Evolutionary conservation across 768 basidiomycete species (phyloP).

Genomic region (Clathrus columnatus): DNA sequence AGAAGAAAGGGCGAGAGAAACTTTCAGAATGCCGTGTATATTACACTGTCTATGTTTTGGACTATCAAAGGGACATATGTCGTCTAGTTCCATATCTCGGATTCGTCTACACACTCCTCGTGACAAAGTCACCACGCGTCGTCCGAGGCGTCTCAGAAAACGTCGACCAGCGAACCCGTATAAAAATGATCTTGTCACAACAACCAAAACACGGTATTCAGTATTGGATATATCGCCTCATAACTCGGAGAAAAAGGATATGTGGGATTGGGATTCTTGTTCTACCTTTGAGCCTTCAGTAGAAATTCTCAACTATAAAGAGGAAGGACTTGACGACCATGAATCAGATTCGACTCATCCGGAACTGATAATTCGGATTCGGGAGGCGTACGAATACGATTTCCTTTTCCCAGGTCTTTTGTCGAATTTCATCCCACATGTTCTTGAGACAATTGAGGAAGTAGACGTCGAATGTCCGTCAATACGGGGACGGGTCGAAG

Average conservation of each 20-base stretch:
- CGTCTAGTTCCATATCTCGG: not conserved
- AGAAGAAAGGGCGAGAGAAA: too few relatives aligned
- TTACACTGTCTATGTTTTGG: not conserved
- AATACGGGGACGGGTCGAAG: not conserved
- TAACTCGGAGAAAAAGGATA: not conserved
- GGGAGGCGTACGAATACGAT: not conserved
- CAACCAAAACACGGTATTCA: not conserved
- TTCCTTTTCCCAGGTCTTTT: not conserved
- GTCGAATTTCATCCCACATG: not conserved
- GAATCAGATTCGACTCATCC: not conserved
- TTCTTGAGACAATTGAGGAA: conserved; percentile 4
- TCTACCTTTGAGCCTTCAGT: not conserved
- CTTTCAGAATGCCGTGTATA: not conserved
- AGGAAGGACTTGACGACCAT: not conserved
- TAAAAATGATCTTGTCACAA: not conserved
- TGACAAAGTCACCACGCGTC: not conserved
- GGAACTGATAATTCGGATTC: not conserved
- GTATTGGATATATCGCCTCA: not conserved
- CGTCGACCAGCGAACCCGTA: not conserved
- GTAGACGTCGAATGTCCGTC: not conserved
- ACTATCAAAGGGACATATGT: too few relatives aligned
- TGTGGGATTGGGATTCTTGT: not conserved
- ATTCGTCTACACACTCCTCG: not conserved
- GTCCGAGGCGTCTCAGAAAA: not conserved
- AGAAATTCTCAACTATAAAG: not conserved